Evolutionary conservation across 371 early-diverging fungal genomes (phyloP).

Genomic region (Rhizomucor pusillus): DNA sequence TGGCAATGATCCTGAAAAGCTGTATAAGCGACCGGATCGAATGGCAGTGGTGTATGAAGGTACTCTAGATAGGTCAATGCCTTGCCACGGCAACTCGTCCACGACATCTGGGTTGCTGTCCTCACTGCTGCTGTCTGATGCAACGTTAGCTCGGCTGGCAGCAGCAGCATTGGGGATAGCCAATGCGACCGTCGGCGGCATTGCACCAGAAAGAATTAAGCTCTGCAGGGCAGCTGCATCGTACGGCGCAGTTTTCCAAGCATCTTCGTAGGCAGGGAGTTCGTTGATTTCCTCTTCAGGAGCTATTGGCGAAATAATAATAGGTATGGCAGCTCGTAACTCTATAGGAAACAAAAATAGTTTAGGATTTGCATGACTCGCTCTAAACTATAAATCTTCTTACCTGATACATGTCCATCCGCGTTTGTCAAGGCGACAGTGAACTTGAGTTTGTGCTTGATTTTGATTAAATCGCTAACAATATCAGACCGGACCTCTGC

Average conservation of each 20-base stretch:
- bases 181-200: conserved; percentile 41
- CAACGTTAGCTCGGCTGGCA: conserved; percentile 69
- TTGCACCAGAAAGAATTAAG: conserved; percentile 28
- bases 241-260: conserved; percentile 47
- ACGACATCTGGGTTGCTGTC: conserved; percentile 43
- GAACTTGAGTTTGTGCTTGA: conserved; percentile 43
- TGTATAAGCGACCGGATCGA: conserved; percentile 22
- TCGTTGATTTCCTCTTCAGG: conserved; percentile 38
- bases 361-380: conserved; percentile 9
- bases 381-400: conserved; percentile 31
- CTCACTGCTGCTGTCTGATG: conserved; percentile 25
- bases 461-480: conserved; percentile 33
- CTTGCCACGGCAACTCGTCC: conserved; percentile 56
- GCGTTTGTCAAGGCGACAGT: conserved; percentile 41
- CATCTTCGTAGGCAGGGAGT: conserved; percentile 48
- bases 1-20: conserved; percentile 36
- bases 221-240: conserved; percentile 28
- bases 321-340: conserved; percentile 42
- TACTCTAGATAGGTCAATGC: conserved; percentile 24
- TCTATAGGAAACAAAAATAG: conserved; percentile 17
- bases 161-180: conserved; percentile 85
- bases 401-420: conserved; percentile 53
- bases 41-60: conserved; percentile 29
- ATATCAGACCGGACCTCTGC: conserved; percentile 26
- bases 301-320: conserved; percentile 33